Evolutionary conservation across 352 stramenopile genomes (phyloP).

Genomic region (Ophiocytium majus): DNA sequence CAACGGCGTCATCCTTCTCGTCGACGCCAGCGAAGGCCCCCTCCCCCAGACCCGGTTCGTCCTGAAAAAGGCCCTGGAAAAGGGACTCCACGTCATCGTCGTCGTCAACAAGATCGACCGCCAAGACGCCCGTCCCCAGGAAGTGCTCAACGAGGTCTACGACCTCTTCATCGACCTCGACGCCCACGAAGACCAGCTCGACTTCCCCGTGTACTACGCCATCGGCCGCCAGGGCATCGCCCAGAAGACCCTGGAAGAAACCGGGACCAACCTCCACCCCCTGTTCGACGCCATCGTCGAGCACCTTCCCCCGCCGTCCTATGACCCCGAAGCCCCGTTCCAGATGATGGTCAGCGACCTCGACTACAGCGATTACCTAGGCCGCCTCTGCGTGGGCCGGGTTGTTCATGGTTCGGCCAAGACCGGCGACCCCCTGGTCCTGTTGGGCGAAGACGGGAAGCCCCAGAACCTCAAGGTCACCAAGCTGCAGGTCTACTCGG

Average conservation of each 20-base stretch:
- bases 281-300: conserved; percentile 95
- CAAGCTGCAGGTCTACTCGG: conserved; percentile 74
- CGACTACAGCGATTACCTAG: conserved; percentile 95
- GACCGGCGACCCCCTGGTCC: too few relatives aligned
- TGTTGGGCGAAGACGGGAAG: too few relatives aligned
- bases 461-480: too few relatives aligned
- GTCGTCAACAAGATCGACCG: conserved; percentile 99
- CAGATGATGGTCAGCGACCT: conserved; percentile 94
- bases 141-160: conserved; percentile 84
- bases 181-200: conserved; percentile 93
- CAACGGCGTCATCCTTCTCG: conserved; percentile 95
- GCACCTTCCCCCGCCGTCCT: conserved; percentile 75
- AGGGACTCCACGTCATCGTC: conserved; percentile 91
- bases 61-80: conserved; percentile 96
- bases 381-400: conserved; percentile 90
- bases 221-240: conserved; percentile 91
- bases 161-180: conserved; percentile 93
- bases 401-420: conserved; percentile 86
- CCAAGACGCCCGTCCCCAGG: conserved; percentile 87
- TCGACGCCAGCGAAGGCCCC: conserved; percentile 83
- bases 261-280: conserved; percentile 81
- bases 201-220: conserved; percentile 89
- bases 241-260: conserved; percentile 73
- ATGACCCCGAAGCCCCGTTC: conserved; percentile 61
- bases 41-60: conserved; percentile 98